Percentiles rank a stretch among this genome's conserved stretches.
Evolutionary conservation across 768 basidiomycete genomes (phyloP).

Genomic region (Rhodotorula sphaerocarpa): DNA sequence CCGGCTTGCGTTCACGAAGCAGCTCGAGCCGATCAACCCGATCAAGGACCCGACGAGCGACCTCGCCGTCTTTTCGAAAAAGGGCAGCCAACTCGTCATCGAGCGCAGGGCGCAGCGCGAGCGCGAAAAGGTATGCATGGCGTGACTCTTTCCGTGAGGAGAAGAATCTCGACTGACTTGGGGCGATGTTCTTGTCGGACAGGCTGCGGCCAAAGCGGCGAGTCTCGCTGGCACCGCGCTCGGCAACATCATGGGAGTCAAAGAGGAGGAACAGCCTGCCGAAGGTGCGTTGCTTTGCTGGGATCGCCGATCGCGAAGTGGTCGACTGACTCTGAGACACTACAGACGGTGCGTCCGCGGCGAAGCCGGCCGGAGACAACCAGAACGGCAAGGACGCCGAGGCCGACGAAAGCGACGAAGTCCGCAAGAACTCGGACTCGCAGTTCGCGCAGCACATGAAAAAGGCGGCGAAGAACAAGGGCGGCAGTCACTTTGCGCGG

Average conservation of each 20-base stretch:
- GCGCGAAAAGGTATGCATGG: conserved; percentile 54
- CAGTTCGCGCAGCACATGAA: conserved; percentile 96
- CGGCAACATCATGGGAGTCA: conserved; percentile 97
- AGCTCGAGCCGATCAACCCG: conserved; percentile 93
- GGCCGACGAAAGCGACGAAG: conserved; percentile 31
- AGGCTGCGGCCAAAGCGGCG: conserved; percentile 91
- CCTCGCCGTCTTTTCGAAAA: conserved; percentile 91
- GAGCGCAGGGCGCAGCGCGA: conserved; percentile 96
- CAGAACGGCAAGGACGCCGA: neutral
- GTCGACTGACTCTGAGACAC: neutral
- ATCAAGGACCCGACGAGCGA: conserved; percentile 88
- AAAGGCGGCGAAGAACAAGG: conserved; percentile 27
- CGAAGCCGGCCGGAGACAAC: neutral
- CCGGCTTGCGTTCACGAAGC: conserved; percentile 87
- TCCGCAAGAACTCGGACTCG: conserved; percentile 78
- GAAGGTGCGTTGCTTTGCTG: conserved; percentile 30
- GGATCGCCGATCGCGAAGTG: conserved; percentile 46
- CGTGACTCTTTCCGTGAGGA: neutral
- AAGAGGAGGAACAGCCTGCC: conserved; percentile 60
- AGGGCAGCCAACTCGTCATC: conserved; percentile 86
- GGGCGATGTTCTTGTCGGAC: neutral
- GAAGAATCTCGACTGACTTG: too few relatives aligned
- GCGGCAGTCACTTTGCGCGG: conserved; percentile 17
- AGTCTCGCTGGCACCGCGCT: conserved; percentile 81
- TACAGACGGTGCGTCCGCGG: neutral